phyloP scores from a whole-genome alignment of 176 grass and related monocot genomes.

The Otatea glauca region DNA sequence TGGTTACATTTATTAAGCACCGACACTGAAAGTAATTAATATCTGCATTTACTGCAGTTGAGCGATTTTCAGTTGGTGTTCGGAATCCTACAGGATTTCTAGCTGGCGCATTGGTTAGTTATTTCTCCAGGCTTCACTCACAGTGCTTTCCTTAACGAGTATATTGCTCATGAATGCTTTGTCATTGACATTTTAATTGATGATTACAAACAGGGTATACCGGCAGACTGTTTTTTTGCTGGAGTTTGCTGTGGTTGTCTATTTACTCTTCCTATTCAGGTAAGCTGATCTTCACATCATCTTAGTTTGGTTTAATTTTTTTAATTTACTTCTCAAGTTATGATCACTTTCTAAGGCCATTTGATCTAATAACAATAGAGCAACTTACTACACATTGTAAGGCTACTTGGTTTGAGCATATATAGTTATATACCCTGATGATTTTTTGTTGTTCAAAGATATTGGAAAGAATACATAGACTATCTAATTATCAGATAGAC shows the following conservation, averaged over 20 bases:
- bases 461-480: neutral
- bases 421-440: neutral
- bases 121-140: slow-evolving; percentile 3
- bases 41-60: slow-evolving; percentile 53
- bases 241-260: slow-evolving; percentile 85
- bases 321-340: neutral
- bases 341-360: neutral
- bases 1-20: neutral
- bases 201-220: slow-evolving; percentile 66
- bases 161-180: slow-evolving; percentile 2
- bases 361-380: slow-evolving; percentile 1
- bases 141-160: neutral
- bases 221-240: slow-evolving; percentile 76
- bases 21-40: neutral
- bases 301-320: neutral
- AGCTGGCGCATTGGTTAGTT: slow-evolving; percentile 77
- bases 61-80: slow-evolving; percentile 76
- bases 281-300: slow-evolving; percentile 18
- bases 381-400: neutral
- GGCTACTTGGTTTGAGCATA: neutral
- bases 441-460: neutral
- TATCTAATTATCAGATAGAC: too few relatives aligned
- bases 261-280: slow-evolving; percentile 90
- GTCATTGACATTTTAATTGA: slow-evolving; percentile 34
- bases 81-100: slow-evolving; percentile 87